Evolutionary conservation across 2,329 filamentous ascomycete genomes (phyloP), one percentile per base, ranked within the genome.

Genomic region (Helicocarpus griseus): DNA sequence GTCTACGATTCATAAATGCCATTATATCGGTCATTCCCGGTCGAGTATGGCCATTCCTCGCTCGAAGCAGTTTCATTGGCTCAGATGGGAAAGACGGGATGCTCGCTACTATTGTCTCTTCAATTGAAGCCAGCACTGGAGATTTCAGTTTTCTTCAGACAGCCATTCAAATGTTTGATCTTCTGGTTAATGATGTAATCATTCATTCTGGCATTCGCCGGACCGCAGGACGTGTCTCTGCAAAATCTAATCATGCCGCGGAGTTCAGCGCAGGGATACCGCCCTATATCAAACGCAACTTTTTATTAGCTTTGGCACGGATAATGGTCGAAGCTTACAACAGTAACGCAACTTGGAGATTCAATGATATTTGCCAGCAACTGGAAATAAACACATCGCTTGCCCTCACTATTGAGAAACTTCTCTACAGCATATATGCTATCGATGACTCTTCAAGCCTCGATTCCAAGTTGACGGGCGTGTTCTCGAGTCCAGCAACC

Each of bases 41-140:
- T 52, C 79, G 90, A 54, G 83, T 95, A 5, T 97, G 93, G 90
- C 89, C 91, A 3, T 87, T 91, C 65, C 78, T 98, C 60, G 82
- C 85, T 3, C 82, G 88, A 52, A 94, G 88, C 65, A 82, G 84
- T 56, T 73, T 98, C 17, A 75, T 98, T 43, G 86, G 86, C 58
- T 80, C 83, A 5, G 84, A 89, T 58, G 83, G 87, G 8, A 84
- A 83, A 56, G 83, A 83, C 13, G 87, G 89, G 9, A 83, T 86
- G 54, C 77, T 98, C 54, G 81, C 84, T 36, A 82, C 82, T 47
- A 83, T 97, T 48, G 80, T 94, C 2, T 87, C 87, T n/a, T 84
- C 82, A 22, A 80, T 89, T 2, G 93, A 98, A 63, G 78, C 95
- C 52, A 81, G 86, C 2, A 77, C 79, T 4, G 86, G 86, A 48